Evolutionary conservation across 1,284 basidiomycete species (phyloP).

Genomic region (Trichosporon faecale): DNA sequence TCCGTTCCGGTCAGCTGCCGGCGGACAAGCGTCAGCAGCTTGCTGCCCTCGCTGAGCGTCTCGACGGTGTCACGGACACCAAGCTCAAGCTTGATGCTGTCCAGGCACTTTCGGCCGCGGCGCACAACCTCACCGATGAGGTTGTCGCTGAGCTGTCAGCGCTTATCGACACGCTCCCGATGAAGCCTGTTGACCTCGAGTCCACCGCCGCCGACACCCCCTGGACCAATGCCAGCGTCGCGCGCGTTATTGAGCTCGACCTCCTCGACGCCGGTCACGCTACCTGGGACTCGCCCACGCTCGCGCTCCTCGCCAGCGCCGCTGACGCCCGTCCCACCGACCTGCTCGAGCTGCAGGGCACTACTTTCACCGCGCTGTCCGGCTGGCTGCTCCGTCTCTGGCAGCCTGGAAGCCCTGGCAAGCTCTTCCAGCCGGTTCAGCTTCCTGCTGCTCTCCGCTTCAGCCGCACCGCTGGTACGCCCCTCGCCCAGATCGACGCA

Average conservation of each 20-base stretch:
- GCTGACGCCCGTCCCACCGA: constrained; percentile 19
- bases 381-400: constrained; percentile 36
- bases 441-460: constrained; percentile 27
- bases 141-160: constrained; percentile 16
- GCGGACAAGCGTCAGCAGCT: constrained; percentile 18
- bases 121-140: constrained; percentile 10
- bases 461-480: constrained; percentile 26
- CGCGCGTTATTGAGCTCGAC: constrained; percentile 30
- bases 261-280: constrained; percentile 15
- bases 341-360: constrained; percentile 20
- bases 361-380: constrained; percentile 18
- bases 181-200: constrained; percentile 4
- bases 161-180: constrained; percentile 24
- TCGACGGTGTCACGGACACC: constrained; percentile 17
- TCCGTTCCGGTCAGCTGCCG: constrained; percentile 30
- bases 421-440: constrained; percentile 34
- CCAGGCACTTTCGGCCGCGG: constrained; percentile 23
- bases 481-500: constrained; percentile 34
- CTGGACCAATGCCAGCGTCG: constrained; percentile 31
- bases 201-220: constrained; percentile 23
- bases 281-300: constrained; percentile 11
- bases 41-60: constrained; percentile 1
- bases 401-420: constrained; percentile 28
- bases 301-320: constrained; percentile 18
- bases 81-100: constrained; percentile 23